phyloP scores from a whole-genome alignment of 148 eudicot species.

The Vaccinium macrocarpon region DNA sequence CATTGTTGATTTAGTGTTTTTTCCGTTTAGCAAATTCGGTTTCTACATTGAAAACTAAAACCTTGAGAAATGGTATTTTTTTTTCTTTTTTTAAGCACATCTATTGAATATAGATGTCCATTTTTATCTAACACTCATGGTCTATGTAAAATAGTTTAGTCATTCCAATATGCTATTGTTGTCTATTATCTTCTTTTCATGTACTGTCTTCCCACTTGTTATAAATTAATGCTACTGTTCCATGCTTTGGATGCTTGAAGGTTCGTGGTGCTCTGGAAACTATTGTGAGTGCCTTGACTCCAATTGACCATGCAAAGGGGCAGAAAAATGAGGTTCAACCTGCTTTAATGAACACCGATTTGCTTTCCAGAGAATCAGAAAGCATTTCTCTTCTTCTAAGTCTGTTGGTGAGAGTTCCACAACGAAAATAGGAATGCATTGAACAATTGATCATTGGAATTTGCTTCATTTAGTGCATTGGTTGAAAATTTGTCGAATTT shows the following conservation, averaged over 20 bases:
- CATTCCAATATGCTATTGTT: neutral
- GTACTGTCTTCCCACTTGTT: neutral
- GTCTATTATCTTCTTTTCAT: neutral
- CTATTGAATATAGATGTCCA: neutral
- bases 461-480: neutral
- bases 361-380: slow-evolving; percentile 87
- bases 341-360: slow-evolving; percentile 82
- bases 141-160: neutral
- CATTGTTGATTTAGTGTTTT: neutral
- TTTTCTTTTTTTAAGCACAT: neutral
- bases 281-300: slow-evolving; percentile 84
- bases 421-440: slow-evolving; percentile 1
- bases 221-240: neutral
- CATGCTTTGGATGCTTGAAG: slow-evolving; percentile 40
- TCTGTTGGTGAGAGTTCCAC: slow-evolving; percentile 62
- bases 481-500: slow-evolving; percentile 17
- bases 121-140: neutral
- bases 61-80: neutral
- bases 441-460: neutral
- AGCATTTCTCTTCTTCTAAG: slow-evolving; percentile 86
- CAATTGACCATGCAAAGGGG: slow-evolving; percentile 64
- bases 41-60: neutral
- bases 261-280: slow-evolving; percentile 98
- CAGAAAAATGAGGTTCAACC: slow-evolving; percentile 75
- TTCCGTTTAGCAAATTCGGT: neutral